Evolutionary conservation across 2,329 filamentous ascomycete genomes (phyloP).

Genomic region (Moelleriella libera): DNA sequence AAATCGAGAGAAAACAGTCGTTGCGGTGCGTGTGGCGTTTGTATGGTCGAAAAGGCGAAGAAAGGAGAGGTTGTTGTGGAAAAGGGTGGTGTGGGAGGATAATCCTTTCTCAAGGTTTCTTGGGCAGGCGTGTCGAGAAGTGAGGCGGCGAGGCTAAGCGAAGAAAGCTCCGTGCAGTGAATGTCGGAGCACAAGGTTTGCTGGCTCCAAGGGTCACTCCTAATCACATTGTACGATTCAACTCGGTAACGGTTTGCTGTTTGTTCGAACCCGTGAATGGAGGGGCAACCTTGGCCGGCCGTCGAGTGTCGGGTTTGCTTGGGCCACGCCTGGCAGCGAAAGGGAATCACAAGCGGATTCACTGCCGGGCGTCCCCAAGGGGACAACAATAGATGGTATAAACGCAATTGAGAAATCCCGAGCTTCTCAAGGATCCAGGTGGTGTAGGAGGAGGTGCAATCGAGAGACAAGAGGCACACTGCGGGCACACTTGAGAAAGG

Average conservation of each 20-base stretch:
- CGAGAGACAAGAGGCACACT: conserved; percentile 7
- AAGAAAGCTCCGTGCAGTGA: too few species aligned
- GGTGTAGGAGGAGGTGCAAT: conserved; percentile 8
- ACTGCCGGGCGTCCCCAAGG: conserved; percentile 8
- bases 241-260: too few species aligned
- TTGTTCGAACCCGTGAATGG: too few species aligned
- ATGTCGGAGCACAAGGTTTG: too few species aligned
- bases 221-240: too few species aligned
- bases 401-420: conserved; percentile 6
- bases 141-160: too few species aligned
- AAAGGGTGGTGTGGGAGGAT: too few species aligned
- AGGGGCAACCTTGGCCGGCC: background rate
- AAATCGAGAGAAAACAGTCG: conserved; percentile 7
- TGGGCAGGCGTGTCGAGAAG: too few species aligned
- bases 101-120: too few species aligned
- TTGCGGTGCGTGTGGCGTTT: background rate
- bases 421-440: conserved; percentile 4
- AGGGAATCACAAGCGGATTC: conserved; percentile 7
- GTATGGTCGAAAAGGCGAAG: too few species aligned
- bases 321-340: background rate
- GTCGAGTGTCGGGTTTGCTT: background rate
- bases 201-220: too few species aligned
- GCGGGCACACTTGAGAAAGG: background rate
- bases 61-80: too few species aligned
- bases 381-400: conserved; percentile 8